phyloP scores from a whole-genome alignment of 2,329 filamentous ascomycete genomes.

The Fusarium falciforme region DNA sequence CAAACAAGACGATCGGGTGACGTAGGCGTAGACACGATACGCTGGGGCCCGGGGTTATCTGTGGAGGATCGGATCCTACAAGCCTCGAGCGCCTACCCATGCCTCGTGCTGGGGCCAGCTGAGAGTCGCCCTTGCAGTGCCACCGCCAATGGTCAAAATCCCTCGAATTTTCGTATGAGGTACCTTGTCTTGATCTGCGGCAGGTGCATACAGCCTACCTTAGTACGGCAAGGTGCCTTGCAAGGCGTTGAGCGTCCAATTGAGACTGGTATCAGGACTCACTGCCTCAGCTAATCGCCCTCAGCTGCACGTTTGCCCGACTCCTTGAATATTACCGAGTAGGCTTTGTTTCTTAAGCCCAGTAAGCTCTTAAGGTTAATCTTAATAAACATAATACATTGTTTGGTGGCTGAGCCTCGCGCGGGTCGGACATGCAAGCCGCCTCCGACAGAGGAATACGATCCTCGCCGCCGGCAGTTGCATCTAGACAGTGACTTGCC shows the following conservation, averaged over 20 bases:
- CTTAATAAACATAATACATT: background rate
- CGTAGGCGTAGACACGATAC: background rate
- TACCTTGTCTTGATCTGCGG: background rate
- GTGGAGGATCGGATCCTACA: background rate
- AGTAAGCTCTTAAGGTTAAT: background rate
- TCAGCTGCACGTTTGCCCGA: background rate
- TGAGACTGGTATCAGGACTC: background rate
- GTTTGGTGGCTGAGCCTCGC: background rate
- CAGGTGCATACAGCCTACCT: background rate
- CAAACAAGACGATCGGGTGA: background rate
- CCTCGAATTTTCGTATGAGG: background rate
- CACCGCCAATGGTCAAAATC: background rate
- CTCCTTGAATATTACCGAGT: background rate
- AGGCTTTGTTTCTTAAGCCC: background rate
- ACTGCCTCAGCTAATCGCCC: background rate
- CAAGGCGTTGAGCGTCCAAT: background rate
- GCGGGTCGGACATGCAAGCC: background rate
- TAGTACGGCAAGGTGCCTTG: background rate
- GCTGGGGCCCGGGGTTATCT: background rate
- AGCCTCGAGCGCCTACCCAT: background rate
- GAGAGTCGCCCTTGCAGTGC: background rate
- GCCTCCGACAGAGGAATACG: background rate
- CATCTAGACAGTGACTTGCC: background rate
- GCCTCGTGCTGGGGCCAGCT: background rate
- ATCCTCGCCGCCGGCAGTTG: background rate